Percentiles rank a stretch among this genome's conserved stretches.
Conservation (phyloP, 495 filamentous ascomycete genomes). For the Xylaria flabelliformis region DNA sequence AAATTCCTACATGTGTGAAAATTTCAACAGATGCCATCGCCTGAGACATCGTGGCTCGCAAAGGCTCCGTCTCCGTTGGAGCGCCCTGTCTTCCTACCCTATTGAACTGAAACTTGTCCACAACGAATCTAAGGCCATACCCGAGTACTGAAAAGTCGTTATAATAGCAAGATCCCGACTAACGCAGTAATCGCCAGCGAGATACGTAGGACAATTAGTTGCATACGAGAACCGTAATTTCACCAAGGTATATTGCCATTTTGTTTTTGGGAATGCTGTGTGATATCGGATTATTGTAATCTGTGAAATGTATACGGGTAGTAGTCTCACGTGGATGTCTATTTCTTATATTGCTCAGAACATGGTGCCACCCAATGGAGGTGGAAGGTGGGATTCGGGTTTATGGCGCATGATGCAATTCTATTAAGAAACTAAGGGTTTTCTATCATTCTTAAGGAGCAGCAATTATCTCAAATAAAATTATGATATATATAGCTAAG, state of each 20-base stretch:
- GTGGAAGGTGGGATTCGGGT: background rate
- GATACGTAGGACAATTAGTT: background rate
- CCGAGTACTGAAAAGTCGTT: background rate
- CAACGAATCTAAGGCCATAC: no score
- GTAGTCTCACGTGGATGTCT: background rate
- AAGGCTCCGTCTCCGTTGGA: background rate
- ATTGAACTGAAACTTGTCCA: no score
- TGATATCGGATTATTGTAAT: background rate
- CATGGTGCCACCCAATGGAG: background rate
- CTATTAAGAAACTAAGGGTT: no score
- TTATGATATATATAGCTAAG: no score
- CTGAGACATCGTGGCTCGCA: background rate
- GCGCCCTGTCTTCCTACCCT: background rate
- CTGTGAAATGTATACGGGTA: background rate
- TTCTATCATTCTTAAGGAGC: no score
- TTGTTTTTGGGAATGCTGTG: background rate
- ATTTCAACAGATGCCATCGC: background rate
- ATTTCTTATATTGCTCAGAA: background rate
- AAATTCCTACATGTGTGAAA: background rate
- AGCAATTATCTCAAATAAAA: no score
- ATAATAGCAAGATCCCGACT: background rate
- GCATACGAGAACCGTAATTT: background rate
- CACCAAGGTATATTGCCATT: background rate
- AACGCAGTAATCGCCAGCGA: background rate
- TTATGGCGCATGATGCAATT: background rate